A percentile compares a stretch with the other conserved stretches of the same genome.
These are phyloP conservation scores for Chimonanthus salicifolius DNA, from an alignment of 164 flowering plant genomes.

Conservation along the genomic window DNA sequence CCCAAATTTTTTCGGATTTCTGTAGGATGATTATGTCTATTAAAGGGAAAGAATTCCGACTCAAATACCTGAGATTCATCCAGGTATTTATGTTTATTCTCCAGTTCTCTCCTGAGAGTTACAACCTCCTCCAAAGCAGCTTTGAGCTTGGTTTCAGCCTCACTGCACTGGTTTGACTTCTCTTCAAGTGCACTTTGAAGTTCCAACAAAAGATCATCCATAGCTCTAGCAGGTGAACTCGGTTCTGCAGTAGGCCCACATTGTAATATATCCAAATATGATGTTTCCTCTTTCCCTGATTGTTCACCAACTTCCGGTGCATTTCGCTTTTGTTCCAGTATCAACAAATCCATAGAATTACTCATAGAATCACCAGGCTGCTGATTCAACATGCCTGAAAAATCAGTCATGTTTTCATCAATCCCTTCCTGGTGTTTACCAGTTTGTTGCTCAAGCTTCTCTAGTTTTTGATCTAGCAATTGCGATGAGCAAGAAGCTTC, in stretches of 20 bases:
- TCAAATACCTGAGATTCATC: slow-evolving; percentile 87
- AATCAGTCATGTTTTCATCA: slow-evolving; percentile 90
- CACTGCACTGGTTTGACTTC: slow-evolving; percentile 47
- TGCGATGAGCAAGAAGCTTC: slow-evolving; percentile 73
- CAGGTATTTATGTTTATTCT: slow-evolving; percentile 60
- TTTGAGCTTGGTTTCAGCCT: slow-evolving; percentile 59
- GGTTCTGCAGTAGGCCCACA: slow-evolving; percentile 30
- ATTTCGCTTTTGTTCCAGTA: slow-evolving; percentile 62
- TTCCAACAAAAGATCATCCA: slow-evolving; percentile 39
- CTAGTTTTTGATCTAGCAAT: slow-evolving; percentile 34
- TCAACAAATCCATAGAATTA: slow-evolving; percentile 56
- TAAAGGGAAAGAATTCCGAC: not conserved
- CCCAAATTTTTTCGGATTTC: too few species aligned
- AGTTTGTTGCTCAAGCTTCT: not conserved
- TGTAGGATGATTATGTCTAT: not conserved
- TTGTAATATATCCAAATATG: slow-evolving; percentile 38
- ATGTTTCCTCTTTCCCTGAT: slow-evolving; percentile 44
- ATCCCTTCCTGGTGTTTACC: slow-evolving; percentile 50
- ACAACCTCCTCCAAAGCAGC: slow-evolving; percentile 59
- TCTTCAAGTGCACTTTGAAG: slow-evolving; percentile 57
- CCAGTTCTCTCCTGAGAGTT: slow-evolving; percentile 61
- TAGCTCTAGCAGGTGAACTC: slow-evolving; percentile 28
- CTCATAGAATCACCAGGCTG: slow-evolving; percentile 20
- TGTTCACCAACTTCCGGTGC: slow-evolving; percentile 38
- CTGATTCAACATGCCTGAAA: slow-evolving; percentile 44